phyloP scores from a whole-genome alignment of 805 yeast species.

The Wickerhamia fluorescens region DNA sequence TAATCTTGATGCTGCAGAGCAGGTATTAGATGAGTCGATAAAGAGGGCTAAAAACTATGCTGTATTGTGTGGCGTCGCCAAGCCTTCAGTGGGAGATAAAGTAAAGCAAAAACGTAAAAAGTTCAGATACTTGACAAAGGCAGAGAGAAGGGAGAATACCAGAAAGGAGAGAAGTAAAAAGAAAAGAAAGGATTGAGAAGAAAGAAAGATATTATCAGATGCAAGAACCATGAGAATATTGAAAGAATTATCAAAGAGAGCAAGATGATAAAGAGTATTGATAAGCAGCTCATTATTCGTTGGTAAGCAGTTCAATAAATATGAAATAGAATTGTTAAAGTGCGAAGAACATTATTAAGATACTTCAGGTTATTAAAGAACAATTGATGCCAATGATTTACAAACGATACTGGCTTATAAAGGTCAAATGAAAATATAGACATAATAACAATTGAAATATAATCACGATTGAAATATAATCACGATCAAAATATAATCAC shows the following conservation, averaged over 20 bases:
- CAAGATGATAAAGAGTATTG: conserved; percentile 1
- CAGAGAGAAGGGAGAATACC: conserved; percentile 55
- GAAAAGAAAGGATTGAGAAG: conserved; percentile 10
- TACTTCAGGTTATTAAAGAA: too few species aligned
- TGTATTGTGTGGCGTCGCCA: conserved; percentile 46
- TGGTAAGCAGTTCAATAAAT: too few species aligned
- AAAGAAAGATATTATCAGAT: conserved; percentile 7
- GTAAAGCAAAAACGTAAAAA: conserved; percentile 57
- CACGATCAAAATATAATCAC: too few species aligned
- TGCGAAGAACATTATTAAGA: too few species aligned
- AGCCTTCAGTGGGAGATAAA: conserved; percentile 16
- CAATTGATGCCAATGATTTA: too few species aligned
- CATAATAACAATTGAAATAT: too few species aligned
- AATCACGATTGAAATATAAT: too few species aligned
- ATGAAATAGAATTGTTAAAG: too few species aligned
- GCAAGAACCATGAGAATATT: conserved; percentile 10
- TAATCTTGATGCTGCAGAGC: conserved; percentile 57
- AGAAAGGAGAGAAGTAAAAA: conserved; percentile 16
- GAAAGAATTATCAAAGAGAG: neutral
- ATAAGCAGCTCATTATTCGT: too few species aligned
- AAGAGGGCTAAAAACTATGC: conserved; percentile 82
- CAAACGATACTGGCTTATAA: too few species aligned
- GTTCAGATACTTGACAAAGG: conserved; percentile 79
- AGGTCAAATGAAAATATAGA: too few species aligned
- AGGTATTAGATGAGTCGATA: conserved; percentile 67